These are phyloP conservation scores for Mortierella sp. DNA, from an alignment of 371 early-diverging fungal species.

Conservation along the genomic window DNA sequence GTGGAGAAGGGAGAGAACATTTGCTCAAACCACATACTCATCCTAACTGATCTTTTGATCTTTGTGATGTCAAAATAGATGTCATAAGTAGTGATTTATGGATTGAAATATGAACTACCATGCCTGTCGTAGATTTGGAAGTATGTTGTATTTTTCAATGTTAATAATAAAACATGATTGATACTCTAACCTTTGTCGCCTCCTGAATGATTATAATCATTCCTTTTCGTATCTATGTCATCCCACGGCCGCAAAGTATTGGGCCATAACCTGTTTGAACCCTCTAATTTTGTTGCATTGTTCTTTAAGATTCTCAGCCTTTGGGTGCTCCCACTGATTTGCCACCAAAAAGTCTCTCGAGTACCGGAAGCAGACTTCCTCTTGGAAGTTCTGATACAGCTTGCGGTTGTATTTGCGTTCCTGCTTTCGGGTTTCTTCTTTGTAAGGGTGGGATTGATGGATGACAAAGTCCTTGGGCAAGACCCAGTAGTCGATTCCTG, in stretches of 20 bases:
- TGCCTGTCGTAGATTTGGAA: no score
- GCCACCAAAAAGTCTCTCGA: constrained; percentile 61
- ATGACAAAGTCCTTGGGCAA: constrained; percentile 72
- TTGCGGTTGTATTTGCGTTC: constrained; percentile 76
- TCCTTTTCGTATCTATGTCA: neutral
- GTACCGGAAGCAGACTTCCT: constrained; percentile 73
- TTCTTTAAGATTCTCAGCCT: constrained; percentile 62
- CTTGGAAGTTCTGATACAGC: constrained; percentile 71
- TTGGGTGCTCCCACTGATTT: constrained; percentile 61
- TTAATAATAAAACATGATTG: no score
- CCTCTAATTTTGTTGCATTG: constrained; percentile 62
- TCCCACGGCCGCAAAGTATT: neutral
- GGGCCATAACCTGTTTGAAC: constrained; percentile 34
- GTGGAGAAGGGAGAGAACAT: neutral
- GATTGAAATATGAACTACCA: constrained; percentile 1
- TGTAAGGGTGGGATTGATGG: constrained; percentile 75
- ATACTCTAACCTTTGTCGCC: no score
- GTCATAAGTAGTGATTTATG: neutral
- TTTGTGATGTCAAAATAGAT: neutral
- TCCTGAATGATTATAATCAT: no score
- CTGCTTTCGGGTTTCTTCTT: constrained; percentile 67
- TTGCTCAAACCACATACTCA: neutral
- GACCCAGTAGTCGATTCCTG: constrained; percentile 73
- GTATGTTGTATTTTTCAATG: no score
- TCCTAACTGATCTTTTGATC: neutral